Conservation (phyloP, 129 eudicot species). For the Pulicaria dysenterica region DNA sequence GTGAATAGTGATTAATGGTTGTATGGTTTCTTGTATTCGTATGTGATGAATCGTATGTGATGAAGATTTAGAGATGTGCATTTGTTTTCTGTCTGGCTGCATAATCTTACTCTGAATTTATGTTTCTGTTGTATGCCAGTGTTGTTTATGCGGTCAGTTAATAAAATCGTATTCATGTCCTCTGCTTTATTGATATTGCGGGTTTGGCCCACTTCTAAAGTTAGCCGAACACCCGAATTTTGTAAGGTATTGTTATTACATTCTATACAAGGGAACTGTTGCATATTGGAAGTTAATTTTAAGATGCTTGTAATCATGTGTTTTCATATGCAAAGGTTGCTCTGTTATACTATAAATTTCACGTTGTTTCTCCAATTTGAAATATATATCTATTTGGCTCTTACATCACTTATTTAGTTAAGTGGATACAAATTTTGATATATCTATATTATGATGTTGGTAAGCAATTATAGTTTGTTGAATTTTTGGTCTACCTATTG, state of each 20-base stretch:
- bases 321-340: not conserved
- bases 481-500: constrained; percentile 4
- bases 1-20: not conserved
- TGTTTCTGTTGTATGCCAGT: constrained; percentile 24
- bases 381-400: not conserved
- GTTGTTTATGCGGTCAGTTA: constrained; percentile 19
- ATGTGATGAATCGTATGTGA: no score
- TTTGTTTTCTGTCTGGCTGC: constrained; percentile 8
- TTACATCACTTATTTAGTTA: not conserved
- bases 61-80: constrained; percentile 6
- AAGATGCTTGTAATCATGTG: not conserved
- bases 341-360: not conserved
- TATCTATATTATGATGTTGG: not conserved
- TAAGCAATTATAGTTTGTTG: not conserved
- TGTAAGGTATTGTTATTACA: constrained; percentile 24
- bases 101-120: constrained; percentile 22
- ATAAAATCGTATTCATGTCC: constrained; percentile 17
- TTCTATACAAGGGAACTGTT: constrained; percentile 21
- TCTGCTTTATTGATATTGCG: constrained; percentile 30
- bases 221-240: constrained; percentile 24
- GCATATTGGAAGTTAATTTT: not conserved
- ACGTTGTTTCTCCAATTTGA: constrained; percentile 8
- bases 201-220: constrained; percentile 23
- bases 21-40: constrained; percentile 4
- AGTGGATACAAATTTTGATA: not conserved